Evolutionary conservation across 208 protist genomes (phyloP), one percentile per base, ranked within the genome.

Genomic region (Acanthamoeba castellanii): DNA sequence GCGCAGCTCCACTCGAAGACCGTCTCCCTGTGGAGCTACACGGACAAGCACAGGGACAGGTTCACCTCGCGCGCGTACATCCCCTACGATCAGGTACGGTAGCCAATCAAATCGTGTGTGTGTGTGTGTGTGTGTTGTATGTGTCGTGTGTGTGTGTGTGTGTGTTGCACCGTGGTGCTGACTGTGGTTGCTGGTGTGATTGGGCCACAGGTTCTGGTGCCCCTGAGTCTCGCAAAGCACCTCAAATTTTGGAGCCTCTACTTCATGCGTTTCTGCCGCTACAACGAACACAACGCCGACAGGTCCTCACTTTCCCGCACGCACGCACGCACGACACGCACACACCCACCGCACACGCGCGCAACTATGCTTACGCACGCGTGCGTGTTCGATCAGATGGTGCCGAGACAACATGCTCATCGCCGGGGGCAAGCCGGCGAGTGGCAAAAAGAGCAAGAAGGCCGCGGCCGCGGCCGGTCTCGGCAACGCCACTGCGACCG

Each of bases 281-380:
- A 30, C 87, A 92, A 92, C 64, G 87, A 92, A 68, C 42, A 92
- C 22, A 92, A 92, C 47, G 6, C 57, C 37, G 87, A 92, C 50
- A 64, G 59, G 84, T 91, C 16, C 37, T 42, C 37, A 4, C 50
- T 87, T 22, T n/a, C 0, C 5, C 42, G 11, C 27, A 20, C 78
- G 0, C 22, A 25, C 52, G 14, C 50, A 76, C 68, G 13, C 57
- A 64, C 57, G 52, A 64, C 57, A 64, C 57, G 20, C 57, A 64
- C 50, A 55, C 50, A 55, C 1, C 7, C 50, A 55, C 50, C 52
- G 8, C 50, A 76, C 68, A 42, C 57, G 20, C 57, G 27, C 57
- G 27, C 57, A 27, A 20, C 13, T 18, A 5, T 27, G 57, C 18
- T 3, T 18, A 16, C 57, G 9, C 1, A 64, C 57, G 20, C 5